A percentile compares a stretch with the other conserved stretches of the same genome.
Evolutionary conservation across 768 basidiomycete genomes (phyloP).

Genomic region (Suillus hirtellus): DNA sequence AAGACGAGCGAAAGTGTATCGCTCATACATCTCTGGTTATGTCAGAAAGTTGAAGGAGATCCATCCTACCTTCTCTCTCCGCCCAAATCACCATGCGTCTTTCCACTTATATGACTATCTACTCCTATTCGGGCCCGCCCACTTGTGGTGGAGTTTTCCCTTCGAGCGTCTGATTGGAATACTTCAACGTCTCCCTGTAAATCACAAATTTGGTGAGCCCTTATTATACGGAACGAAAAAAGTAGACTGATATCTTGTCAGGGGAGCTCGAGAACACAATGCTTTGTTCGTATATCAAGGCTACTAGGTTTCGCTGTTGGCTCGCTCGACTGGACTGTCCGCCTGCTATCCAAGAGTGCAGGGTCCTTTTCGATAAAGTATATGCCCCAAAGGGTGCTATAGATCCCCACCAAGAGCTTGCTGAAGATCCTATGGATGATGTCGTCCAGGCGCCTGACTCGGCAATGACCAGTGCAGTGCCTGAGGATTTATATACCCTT

Average conservation of each 20-base stretch:
- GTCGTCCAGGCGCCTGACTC: background rate
- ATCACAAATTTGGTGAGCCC: conserved; percentile 29
- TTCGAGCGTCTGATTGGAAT: conserved; percentile 35
- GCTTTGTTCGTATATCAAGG: conserved; percentile 10
- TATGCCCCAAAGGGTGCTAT: background rate
- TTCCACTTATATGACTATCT: conserved; percentile 36
- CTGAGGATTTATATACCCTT: background rate
- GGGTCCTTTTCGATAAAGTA: conserved; percentile 9
- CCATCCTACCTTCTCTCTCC: conserved; percentile 18
- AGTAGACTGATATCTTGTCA: background rate
- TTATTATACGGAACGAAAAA: background rate
- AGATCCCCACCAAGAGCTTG: background rate
- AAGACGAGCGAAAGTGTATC: conserved; percentile 14
- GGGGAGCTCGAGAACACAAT: conserved; percentile 16
- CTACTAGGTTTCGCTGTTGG: conserved; percentile 11
- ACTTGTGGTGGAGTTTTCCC: conserved; percentile 41
- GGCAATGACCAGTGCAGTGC: background rate
- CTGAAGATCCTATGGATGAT: background rate
- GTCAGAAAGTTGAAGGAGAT: conserved; percentile 18
- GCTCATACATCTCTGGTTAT: conserved; percentile 18
- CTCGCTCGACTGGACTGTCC: conserved; percentile 10
- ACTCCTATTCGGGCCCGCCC: conserved; percentile 35
- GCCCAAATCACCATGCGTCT: conserved; percentile 33
- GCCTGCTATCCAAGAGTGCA: conserved; percentile 12
- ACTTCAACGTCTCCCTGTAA: conserved; percentile 23